Evolutionary conservation across 2,329 filamentous ascomycete genomes (phyloP), one percentile per base, ranked within the genome.

Genomic region (Epichloe coenophiala): DNA sequence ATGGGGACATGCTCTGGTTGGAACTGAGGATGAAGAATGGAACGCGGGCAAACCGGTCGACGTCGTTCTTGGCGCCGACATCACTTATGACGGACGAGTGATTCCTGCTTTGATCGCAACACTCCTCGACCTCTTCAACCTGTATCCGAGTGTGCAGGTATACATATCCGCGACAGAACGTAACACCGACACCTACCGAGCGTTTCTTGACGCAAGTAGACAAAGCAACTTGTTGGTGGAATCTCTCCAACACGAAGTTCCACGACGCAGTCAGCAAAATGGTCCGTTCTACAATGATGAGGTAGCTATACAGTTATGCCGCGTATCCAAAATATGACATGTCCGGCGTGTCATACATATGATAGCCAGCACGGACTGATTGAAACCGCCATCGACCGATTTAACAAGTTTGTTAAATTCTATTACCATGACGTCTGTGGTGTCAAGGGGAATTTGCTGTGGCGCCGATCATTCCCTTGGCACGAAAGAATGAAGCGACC

Each of bases 31-130:
- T 49, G 60, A 71, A 48, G 63, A 65, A 44, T 77, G 76, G 75
- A 72, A 74, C 56, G 68, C 67, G 19, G 71, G 70, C 17, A 59
- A 61, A 4, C 57, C 61, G 2, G 63, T 80, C 43, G 83, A 90
- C 62, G 65, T 87, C 4, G 75, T 90, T 2, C 65, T 91, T 31
- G 87, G 85, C 4, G 84, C 86, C 36, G 86, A 91, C 62, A 77
- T 91, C 65, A 90, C 84, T 1, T 91, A 90, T 64, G 85, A 91
- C 61, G 72, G 71, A 53, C 70, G 70, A 37, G 73, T 78, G 41
- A 81, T 86, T 47, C 77, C 81, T 0, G 70, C 78, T 1, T 70
- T 91, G 23, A 72, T 86, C 3, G 74, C 72, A 3, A 88, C 85
- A 3, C 63, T 90, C 48, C 67, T 73, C 35, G 76, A 83, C 47